Base-by-base conservation (phyloP, 2,329 filamentous ascomycete genomes). In the Penicillium sp. region DNA sequence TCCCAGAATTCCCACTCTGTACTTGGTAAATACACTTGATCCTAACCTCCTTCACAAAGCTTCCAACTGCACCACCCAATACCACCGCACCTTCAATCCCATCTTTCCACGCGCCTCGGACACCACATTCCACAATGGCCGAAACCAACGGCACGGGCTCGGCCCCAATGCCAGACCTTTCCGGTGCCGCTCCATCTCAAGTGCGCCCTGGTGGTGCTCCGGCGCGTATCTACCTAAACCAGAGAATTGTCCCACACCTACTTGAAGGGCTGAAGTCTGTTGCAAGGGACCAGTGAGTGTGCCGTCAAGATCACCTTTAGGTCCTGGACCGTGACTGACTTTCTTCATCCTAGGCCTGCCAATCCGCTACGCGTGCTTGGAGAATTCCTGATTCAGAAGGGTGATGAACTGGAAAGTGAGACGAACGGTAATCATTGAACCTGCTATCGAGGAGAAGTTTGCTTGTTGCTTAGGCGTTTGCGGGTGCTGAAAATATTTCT, bases 221-320 rank as follows among this genome's bases (percentile, higher is more conserved):
- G 0, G 82, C 82, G 4, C 79, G 87, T 39, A 79, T 81, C 60
- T 90, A 89, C 66, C 70, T 90, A 58, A 89, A 89, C 63, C 77
- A 78, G 42, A 87, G 83, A 60, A 79, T 90, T 35, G 87, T 85
- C 0, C 81, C 81, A 0, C 78, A 80, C 24, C 63, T 90, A 50
- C 71, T 89, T 33, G 86, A 89, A 61, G 87, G 86, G 23, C 87
- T 90, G 84, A 89, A 89, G 72, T 69, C 78, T 47, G 66, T 90
- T 52, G 84, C 84, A 4, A 83, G 81, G 58, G 83, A 89, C 37
- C 81, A 86, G 86, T 89, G 70, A 63, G 84, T 78, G 27, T 10
- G 13, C 35, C 33, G 18, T 31, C 3, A 4, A 6, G 23, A 7
- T n/a, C 5, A 44, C 38, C 3, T 13, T 7, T 39, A 28, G 27